phyloP scores from a whole-genome alignment of 2,329 filamentous ascomycete species.

The Penicillium vulpinum region DNA sequence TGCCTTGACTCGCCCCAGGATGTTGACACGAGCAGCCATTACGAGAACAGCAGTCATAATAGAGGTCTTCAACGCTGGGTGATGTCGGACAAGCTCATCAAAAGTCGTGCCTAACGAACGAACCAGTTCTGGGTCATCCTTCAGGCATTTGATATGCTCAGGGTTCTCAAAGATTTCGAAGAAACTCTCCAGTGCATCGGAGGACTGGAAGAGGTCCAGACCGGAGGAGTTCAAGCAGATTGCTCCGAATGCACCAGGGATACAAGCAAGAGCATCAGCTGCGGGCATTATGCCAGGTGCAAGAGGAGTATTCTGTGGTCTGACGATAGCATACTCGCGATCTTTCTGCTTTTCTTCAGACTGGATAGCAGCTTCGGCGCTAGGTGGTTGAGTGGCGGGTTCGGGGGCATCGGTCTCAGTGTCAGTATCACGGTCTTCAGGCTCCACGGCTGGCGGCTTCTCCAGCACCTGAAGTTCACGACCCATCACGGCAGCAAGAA shows the following conservation, averaged over 20 bases:
- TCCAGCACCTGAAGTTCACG: slow-evolving; percentile 40
- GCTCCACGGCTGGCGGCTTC: slow-evolving; percentile 29
- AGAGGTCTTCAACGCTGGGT: slow-evolving; percentile 75
- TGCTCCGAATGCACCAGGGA: slow-evolving; percentile 86
- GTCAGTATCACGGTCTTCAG: slow-evolving; percentile 22
- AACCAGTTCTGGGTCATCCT: slow-evolving; percentile 70
- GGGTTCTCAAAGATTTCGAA: slow-evolving; percentile 97
- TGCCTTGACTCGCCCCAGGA: slow-evolving; percentile 71
- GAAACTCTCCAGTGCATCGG: slow-evolving; percentile 78
- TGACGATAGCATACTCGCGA: slow-evolving; percentile 34
- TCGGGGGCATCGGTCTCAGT: slow-evolving; percentile 37
- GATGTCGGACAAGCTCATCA: slow-evolving; percentile 91
- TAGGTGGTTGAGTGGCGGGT: slow-evolving; percentile 41
- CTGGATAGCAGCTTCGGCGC: slow-evolving; percentile 31
- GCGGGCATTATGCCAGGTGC: slow-evolving; percentile 81
- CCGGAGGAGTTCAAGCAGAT: slow-evolving; percentile 89
- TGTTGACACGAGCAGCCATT: slow-evolving; percentile 80
- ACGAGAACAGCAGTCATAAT: slow-evolving; percentile 84
- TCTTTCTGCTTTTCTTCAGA: slow-evolving; percentile 22
- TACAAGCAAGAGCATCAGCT: slow-evolving; percentile 79
- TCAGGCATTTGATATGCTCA: slow-evolving; percentile 80
- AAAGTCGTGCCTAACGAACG: slow-evolving; percentile 77
- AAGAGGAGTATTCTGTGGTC: slow-evolving; percentile 35
- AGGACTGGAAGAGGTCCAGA: slow-evolving; percentile 82
- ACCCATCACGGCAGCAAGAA: slow-evolving; percentile 75